A percentile compares a stretch with the other conserved stretches of the same genome.
These are phyloP conservation scores for Blastobotrys elegans DNA, from an alignment of 1,139 yeast species.

Conservation along the genomic window DNA sequence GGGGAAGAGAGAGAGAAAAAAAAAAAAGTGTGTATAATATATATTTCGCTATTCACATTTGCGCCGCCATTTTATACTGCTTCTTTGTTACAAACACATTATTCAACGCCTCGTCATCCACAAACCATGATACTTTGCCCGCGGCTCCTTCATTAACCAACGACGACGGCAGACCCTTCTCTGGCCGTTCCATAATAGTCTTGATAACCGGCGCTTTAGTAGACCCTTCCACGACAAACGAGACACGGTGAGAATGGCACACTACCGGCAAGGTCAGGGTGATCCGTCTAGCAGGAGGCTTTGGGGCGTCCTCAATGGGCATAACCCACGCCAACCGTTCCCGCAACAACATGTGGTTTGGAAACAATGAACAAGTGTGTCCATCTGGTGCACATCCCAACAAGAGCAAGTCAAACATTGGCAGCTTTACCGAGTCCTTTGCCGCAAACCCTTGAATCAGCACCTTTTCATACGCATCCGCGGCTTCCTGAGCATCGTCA, in stretches of 20 bases:
- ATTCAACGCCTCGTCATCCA: slow-evolving; percentile 88
- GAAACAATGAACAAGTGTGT: slow-evolving; percentile 92
- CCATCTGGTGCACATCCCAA: slow-evolving; percentile 99
- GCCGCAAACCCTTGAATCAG: slow-evolving; percentile 90
- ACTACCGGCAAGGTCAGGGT: slow-evolving; percentile 93
- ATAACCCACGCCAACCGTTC: slow-evolving; percentile 96
- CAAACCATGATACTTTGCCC: slow-evolving; percentile 96
- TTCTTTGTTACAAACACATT: slow-evolving; percentile 76
- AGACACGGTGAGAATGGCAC: slow-evolving; percentile 87
- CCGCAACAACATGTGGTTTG: slow-evolving; percentile 81
- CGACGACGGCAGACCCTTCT: slow-evolving; percentile 90
- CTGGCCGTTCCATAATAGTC: slow-evolving; percentile 95
- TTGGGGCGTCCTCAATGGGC: slow-evolving; percentile 89
- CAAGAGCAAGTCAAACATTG: slow-evolving; percentile 84
- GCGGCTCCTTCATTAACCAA: slow-evolving; percentile 95
- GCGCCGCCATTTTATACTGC: slow-evolving; percentile 50
- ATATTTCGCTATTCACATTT: neutral
- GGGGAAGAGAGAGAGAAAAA: slow-evolving; percentile 2
- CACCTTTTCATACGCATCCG: slow-evolving; percentile 84
- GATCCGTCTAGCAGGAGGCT: slow-evolving; percentile 82
- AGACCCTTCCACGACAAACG: slow-evolving; percentile 93
- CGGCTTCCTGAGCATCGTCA: slow-evolving; percentile 88
- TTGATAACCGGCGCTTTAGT: slow-evolving; percentile 92
- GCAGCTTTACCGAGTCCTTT: slow-evolving; percentile 90
- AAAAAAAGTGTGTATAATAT: neutral